Evolutionary conservation across 129 eudicot genomes (phyloP).

Genomic region (Arctium minus): DNA sequence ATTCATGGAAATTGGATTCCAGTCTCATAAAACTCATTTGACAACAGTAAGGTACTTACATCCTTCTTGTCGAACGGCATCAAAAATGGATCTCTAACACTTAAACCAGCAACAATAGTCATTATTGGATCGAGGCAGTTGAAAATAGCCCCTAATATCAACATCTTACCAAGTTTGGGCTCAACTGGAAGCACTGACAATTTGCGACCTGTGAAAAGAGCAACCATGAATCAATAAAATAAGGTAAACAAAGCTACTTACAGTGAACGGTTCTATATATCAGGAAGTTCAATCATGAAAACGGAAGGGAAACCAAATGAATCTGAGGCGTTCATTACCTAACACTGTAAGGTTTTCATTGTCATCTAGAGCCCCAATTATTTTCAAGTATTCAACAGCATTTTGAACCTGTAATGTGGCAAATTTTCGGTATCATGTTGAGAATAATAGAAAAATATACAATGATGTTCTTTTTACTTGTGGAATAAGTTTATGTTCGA

Average conservation of each 20-base stretch:
- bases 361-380: conserved; percentile 93
- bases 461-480: background rate
- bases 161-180: conserved; percentile 97
- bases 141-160: conserved; percentile 80
- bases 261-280: background rate
- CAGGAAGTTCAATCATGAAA: conserved; percentile 5
- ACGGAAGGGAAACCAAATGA: background rate
- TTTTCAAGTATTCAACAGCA: conserved; percentile 81
- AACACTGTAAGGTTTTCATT: conserved; percentile 82
- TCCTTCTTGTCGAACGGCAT: conserved; percentile 90
- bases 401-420: conserved; percentile 70
- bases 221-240: background rate
- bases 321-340: conserved; percentile 36
- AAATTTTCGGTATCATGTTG: background rate
- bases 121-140: conserved; percentile 89
- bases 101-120: conserved; percentile 97
- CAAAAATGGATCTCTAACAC: conserved; percentile 84
- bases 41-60: conserved; percentile 44
- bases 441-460: background rate
- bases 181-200: conserved; percentile 94
- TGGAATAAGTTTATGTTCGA: background rate
- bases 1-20: background rate
- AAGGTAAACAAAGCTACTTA: background rate
- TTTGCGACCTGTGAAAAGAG: conserved; percentile 53
- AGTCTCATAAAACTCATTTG: background rate